These are phyloP conservation scores for Coemansia sp. DNA, from an alignment of 192 early-diverging fungal species.

Conservation along the genomic window DNA sequence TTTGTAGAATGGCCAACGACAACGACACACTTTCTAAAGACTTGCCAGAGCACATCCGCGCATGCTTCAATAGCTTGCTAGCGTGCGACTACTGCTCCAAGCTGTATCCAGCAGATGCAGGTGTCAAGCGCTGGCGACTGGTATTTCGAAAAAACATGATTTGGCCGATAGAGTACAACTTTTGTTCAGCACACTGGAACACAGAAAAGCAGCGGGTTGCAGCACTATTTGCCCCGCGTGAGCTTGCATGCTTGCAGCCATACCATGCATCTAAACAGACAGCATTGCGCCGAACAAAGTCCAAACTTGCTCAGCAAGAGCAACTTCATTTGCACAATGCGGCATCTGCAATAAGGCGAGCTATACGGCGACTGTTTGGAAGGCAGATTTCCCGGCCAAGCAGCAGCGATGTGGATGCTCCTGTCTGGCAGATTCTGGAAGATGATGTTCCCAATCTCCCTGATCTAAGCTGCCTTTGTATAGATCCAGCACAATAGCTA, in stretches of 20 bases:
- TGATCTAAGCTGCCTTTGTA: background rate
- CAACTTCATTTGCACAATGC: background rate
- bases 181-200: conserved; percentile 38
- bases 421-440: conserved; percentile 24
- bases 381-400: background rate
- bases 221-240: conserved; percentile 33
- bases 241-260: conserved; percentile 13
- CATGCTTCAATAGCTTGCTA: conserved; percentile 14
- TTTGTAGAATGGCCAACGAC: conserved; percentile 25
- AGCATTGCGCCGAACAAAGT: background rate
- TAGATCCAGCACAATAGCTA: too few relatives aligned
- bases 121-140: conserved; percentile 27
- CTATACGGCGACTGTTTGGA: background rate
- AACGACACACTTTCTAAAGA: conserved; percentile 15
- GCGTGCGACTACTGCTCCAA: conserved; percentile 35
- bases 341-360: background rate
- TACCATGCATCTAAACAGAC: conserved; percentile 16
- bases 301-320: background rate
- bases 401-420: background rate
- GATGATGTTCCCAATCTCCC: conserved; percentile 23
- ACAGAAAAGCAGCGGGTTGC: conserved; percentile 34
- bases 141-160: conserved; percentile 14
- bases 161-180: conserved; percentile 33
- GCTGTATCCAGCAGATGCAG: conserved; percentile 27
- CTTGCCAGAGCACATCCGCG: conserved; percentile 35